Conservation (phyloP, 2,329 filamentous ascomycete genomes). For the Aotearoamyces nothofagi region DNA sequence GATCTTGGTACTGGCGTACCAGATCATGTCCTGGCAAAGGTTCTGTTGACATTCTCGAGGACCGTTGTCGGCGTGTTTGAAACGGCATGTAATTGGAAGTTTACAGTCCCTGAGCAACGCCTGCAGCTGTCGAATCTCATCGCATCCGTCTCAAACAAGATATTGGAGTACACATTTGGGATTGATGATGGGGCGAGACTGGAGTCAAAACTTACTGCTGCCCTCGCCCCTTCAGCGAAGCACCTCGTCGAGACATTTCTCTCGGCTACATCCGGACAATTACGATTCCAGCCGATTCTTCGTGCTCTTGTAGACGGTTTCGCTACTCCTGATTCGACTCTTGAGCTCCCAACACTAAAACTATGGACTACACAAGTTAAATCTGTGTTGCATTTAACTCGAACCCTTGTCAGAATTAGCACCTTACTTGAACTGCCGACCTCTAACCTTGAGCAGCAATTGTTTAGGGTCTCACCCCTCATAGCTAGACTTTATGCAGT, state of each 20-base stretch:
- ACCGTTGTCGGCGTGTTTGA: slow-evolving; percentile 73
- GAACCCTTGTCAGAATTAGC: slow-evolving; percentile 55
- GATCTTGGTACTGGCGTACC: slow-evolving; percentile 58
- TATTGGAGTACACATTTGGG: slow-evolving; percentile 60
- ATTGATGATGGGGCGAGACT: slow-evolving; percentile 43
- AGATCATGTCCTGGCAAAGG: slow-evolving; percentile 59
- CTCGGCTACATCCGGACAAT: slow-evolving; percentile 48
- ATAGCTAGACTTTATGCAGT: slow-evolving; percentile 63
- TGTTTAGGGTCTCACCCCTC: slow-evolving; percentile 69
- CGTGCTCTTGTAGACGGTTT: slow-evolving; percentile 50
- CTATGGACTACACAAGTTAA: slow-evolving; percentile 47
- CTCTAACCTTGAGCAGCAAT: slow-evolving; percentile 55
- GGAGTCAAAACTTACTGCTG: slow-evolving; percentile 24
- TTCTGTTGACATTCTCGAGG: slow-evolving; percentile 58
- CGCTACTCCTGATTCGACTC: slow-evolving; percentile 41
- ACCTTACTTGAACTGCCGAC: slow-evolving; percentile 46
- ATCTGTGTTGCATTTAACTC: slow-evolving; percentile 49
- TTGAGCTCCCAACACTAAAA: slow-evolving; percentile 38
- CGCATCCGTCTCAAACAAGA: slow-evolving; percentile 52
- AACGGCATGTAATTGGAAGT: slow-evolving; percentile 76
- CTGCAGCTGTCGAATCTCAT: slow-evolving; percentile 54
- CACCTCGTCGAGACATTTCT: slow-evolving; percentile 69
- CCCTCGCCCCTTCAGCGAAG: slow-evolving; percentile 54
- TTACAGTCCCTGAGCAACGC: slow-evolving; percentile 51
- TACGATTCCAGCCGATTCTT: slow-evolving; percentile 66